Base-by-base conservation (phyloP, 331 rosid genomes). In the Erythrophleum ivorense region DNA sequence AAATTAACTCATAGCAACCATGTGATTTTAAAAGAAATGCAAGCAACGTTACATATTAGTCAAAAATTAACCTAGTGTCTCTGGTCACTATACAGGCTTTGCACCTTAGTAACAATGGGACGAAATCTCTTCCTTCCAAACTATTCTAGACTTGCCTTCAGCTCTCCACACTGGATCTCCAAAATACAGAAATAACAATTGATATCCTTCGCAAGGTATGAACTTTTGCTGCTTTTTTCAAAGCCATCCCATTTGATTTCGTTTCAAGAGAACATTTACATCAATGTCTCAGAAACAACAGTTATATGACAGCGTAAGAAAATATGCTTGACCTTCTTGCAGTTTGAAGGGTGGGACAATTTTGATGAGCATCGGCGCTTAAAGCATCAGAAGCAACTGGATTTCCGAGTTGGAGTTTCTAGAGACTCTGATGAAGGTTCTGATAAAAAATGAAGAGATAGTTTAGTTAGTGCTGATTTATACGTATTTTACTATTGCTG, bases 361-460 rank as follows among this genome's bases (percentile, higher is more conserved):
- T 93, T 95, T 18, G 98, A 92, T 63, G 89, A 91, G 69, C 91
- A 94, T 0, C 91, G 92, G 8, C 94, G 91, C 52, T 80, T 79
- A 65, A 95, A 95, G 88, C 91, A 89, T 83, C 98, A 95, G 86
- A 93, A 95, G 83, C 94, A 93, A 81, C 79, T 95, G 36, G 98
- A 95, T 80, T 95, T 93, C 79, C 90, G 94, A 36, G 97, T 83
- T 64, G 90, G 89, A 71, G 89, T 82, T 76, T 81, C 94, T 12
- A 88, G 90, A 79, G 91, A 89, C 71, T 95, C 93, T 66, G 97
- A 95, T 83, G 98, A 95, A 87, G 99, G 99, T 79, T 98, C 98
- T 74, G 98, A 92, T 78, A 93, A 93, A 86, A 87, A 86, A 71
- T 91, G 83, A 89, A 14, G 41, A 34, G 13, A 29, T 68, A n/a